Evolutionary conservation across 202 grass and related monocot species (phyloP).

Genomic region (Elaeis oleifera): DNA sequence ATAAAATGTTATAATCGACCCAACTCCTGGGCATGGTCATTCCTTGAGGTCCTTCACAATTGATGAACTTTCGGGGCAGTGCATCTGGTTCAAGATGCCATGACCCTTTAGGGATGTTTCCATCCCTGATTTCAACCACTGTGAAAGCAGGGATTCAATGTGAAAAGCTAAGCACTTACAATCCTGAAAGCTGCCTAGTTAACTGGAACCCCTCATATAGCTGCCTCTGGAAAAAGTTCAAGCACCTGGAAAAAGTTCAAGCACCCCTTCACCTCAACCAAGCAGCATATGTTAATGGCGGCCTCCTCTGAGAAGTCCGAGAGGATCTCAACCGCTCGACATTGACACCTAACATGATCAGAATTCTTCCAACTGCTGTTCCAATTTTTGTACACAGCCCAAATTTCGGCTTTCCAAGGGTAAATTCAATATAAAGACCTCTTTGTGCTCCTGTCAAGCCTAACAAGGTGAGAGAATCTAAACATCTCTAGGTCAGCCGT

Average conservation of each 20-base stretch:
- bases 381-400: conserved; percentile 61
- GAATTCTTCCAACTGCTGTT: conserved; percentile 36
- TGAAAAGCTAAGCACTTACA: conserved; percentile 70
- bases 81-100: conserved; percentile 78
- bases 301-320: conserved; percentile 59
- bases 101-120: conserved; percentile 41
- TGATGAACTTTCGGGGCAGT: conserved; percentile 30
- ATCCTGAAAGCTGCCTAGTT: conserved; percentile 48
- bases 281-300: conserved; percentile 48
- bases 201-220: conserved; percentile 63
- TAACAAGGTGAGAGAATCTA: conserved; percentile 53
- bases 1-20: no score
- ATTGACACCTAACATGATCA: conserved; percentile 47
- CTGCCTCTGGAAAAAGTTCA: conserved; percentile 63
- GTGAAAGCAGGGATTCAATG: conserved; percentile 52
- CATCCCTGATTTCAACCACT: conserved; percentile 47
- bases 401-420: conserved; percentile 69
- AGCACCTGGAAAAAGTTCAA: conserved; percentile 52
- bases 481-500: conserved; percentile 40
- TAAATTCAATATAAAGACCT: conserved; percentile 65
- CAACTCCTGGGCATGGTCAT: no score
- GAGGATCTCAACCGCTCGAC: conserved; percentile 74
- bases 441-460: conserved; percentile 60
- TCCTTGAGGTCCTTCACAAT: no score
- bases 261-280: conserved; percentile 42